Evolutionary conservation across 1,284 basidiomycete species (phyloP), one percentile per base, ranked within the genome.

Genomic region (Boletus smithii): DNA sequence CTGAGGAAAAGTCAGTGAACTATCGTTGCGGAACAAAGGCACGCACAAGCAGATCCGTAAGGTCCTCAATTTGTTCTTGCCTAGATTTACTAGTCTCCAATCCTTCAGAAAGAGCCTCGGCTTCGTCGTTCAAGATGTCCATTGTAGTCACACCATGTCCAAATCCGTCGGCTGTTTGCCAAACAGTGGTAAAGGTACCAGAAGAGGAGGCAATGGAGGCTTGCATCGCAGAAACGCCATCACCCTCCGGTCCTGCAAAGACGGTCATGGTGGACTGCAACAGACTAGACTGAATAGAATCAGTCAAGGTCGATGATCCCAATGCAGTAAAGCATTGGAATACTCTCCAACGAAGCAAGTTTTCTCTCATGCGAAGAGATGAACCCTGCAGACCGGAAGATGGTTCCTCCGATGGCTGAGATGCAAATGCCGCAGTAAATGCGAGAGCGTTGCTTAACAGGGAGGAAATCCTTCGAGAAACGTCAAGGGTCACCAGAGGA

Each of bases 161-260:
- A 66, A 94, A 95, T 0, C 92, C 91, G 63, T 98, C 95, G 0
- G 79, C 74, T 46, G 82, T 80, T 50, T 88, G 81, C 95, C 97
- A 98, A 7, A 99, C 77, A 11, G 79, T 83, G 4, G 82, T 85
- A 65, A 97, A 95, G 2, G 81, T 77, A 5, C 93, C 94, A 0
- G 91, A 79, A 29, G 90, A 92, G 1, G 90, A 85, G 0, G 89
- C 88, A 52, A 97, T 97, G 0, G 93, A 91, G 0, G 95, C 94
- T 67, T 98, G 95, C 6, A 97, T 81, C 0, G 86, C 83, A 1
- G 91, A 93, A 6, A 67, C 29, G 13, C 75, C 67, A 59, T 87
- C 86, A 0, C 81, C 82, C 48, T 90, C 87, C 0, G 91, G 83
- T 58, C 93, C 91, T 1, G 91, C 89, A 59, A 99, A 93, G 3